phyloP scores from a whole-genome alignment of 2,329 filamentous ascomycete genomes.

The Fusarium abutilonis region DNA sequence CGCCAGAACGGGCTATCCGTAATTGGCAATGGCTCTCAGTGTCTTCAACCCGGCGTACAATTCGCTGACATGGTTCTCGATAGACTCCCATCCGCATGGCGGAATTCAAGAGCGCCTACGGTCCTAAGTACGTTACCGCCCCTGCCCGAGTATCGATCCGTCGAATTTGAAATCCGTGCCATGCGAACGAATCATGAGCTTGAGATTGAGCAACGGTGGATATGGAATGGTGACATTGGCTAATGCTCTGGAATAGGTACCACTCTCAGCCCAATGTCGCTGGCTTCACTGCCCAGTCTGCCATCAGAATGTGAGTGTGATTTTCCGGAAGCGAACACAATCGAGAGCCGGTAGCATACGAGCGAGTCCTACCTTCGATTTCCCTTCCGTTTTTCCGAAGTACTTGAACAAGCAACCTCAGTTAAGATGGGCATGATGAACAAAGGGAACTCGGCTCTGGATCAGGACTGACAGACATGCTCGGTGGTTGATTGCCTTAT shows the following conservation, averaged over 20 bases:
- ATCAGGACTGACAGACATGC: neutral
- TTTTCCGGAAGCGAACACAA: neutral
- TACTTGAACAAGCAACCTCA: slow-evolving; percentile 2
- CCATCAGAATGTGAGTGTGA: slow-evolving; percentile 62
- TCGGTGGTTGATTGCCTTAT: neutral
- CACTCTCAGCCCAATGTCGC: slow-evolving; percentile 64
- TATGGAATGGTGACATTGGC: slow-evolving; percentile 19
- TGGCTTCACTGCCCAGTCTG: slow-evolving; percentile 62
- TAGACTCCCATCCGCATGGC: slow-evolving; percentile 60
- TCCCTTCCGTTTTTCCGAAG: slow-evolving; percentile 40
- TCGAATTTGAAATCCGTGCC: slow-evolving; percentile 3
- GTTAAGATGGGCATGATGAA: neutral
- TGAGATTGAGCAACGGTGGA: neutral
- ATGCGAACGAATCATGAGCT: slow-evolving; percentile 9
- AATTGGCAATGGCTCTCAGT: slow-evolving; percentile 20
- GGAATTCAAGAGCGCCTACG: slow-evolving; percentile 70
- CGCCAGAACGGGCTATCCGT: neutral
- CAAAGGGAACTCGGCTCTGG: neutral
- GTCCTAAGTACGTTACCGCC: slow-evolving; percentile 66
- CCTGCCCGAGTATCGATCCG: neutral
- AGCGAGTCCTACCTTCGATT: slow-evolving; percentile 20
- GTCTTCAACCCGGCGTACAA: neutral
- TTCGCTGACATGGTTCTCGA: slow-evolving; percentile 47
- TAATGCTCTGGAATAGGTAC: slow-evolving; percentile 61
- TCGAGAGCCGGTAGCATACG: slow-evolving; percentile 9